Evolutionary conservation across 495 filamentous ascomycete species (phyloP).

Genomic region (Xanthoparmelia taractica): DNA sequence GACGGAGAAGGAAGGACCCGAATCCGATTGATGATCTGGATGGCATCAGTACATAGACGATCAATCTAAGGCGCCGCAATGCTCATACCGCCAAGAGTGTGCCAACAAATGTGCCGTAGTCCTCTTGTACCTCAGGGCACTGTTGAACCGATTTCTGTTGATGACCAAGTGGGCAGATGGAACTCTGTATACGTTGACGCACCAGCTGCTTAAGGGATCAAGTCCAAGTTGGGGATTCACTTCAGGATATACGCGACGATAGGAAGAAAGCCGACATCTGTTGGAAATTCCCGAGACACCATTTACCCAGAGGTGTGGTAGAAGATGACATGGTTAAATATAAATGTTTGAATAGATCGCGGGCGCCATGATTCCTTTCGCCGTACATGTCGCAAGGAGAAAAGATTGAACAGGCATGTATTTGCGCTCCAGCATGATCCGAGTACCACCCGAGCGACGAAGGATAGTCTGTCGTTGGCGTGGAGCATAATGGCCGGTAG

Average conservation of each 20-base stretch:
- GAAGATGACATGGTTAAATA: constrained; percentile 9
- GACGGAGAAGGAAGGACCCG: neutral
- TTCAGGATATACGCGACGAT: neutral
- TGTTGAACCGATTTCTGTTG: neutral
- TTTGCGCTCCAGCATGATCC: constrained; percentile 25
- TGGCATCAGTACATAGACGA: neutral
- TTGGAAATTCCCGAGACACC: neutral
- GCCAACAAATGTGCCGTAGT: neutral
- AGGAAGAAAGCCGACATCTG: constrained; percentile 1
- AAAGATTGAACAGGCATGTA: constrained; percentile 20
- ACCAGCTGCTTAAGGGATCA: neutral
- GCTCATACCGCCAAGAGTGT: neutral
- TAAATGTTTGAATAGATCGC: constrained; percentile 9
- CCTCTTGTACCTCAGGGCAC: neutral
- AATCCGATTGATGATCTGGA: constrained; percentile 3
- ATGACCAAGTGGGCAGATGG: neutral
- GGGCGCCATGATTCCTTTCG: constrained; percentile 17
- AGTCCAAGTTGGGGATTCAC: neutral
- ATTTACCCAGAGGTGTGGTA: neutral
- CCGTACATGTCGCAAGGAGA: constrained; percentile 19
- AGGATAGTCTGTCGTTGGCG: constrained; percentile 22
- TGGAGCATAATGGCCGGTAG: constrained; percentile 23
- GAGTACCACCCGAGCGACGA: constrained; percentile 14
- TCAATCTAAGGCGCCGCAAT: neutral
- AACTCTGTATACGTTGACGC: neutral